Evolutionary conservation across 305 asterid species (phyloP).

Genomic region (Solanum aculeatissimum): DNA sequence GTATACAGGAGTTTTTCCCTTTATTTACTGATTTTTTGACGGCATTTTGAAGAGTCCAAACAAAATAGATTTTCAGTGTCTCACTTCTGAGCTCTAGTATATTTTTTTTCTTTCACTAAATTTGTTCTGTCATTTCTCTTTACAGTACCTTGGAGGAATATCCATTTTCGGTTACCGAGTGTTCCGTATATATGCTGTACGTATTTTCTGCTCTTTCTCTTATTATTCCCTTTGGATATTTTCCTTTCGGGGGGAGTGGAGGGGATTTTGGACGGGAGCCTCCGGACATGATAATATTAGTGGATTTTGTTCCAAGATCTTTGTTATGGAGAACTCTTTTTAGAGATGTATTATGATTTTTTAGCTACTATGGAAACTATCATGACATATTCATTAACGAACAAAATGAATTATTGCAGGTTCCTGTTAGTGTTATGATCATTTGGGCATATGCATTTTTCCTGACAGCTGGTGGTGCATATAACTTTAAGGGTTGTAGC

Average conservation of each 20-base stretch:
- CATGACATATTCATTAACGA: background rate
- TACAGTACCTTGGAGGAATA: conserved; percentile 82
- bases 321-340: background rate
- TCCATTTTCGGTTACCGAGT: conserved; percentile 71
- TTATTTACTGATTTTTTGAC: background rate
- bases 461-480: conserved; percentile 94
- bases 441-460: conserved; percentile 94
- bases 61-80: background rate
- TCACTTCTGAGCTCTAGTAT: background rate
- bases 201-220: conserved; percentile 7
- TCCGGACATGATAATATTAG: background rate
- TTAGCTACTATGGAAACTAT: background rate
- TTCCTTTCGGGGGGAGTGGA: background rate
- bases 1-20: background rate
- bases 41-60: background rate
- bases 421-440: conserved; percentile 72
- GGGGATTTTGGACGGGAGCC: background rate
- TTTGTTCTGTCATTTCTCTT: background rate
- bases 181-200: conserved; percentile 75
- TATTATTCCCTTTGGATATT: background rate
- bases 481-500: conserved; percentile 83
- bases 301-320: background rate
- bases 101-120: background rate
- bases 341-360: background rate
- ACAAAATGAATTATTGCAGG: conserved; percentile 37